Conservation (phyloP, 805 yeast genomes). For the Limtongia smithiae region DNA sequence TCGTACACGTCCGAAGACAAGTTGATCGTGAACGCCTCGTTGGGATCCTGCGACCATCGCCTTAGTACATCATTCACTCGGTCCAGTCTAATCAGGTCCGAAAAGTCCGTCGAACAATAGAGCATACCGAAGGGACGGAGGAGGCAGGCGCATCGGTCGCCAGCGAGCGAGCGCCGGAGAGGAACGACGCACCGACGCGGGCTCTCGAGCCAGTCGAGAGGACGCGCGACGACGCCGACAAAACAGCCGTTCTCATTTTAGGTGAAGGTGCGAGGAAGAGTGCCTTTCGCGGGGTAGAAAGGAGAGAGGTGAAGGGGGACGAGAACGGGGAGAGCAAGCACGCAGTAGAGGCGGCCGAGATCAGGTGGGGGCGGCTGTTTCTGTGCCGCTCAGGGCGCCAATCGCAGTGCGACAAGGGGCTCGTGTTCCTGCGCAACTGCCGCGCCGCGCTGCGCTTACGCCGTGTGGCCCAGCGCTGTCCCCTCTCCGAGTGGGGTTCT, state of each 20-base stretch:
- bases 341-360: too few species aligned
- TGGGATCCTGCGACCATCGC: slow-evolving; percentile 14
- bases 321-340: background rate
- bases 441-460: too few species aligned
- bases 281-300: background rate
- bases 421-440: too few species aligned
- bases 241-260: too few species aligned
- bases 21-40: slow-evolving; percentile 32
- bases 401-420: too few species aligned
- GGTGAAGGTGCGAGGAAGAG: too few species aligned
- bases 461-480: too few species aligned
- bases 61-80: background rate
- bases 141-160: slow-evolving; percentile 19
- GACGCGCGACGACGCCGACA: slow-evolving; percentile 14
- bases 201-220: slow-evolving; percentile 22
- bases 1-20: slow-evolving; percentile 82
- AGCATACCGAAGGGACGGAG: background rate
- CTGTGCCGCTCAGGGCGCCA: too few species aligned
- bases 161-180: slow-evolving; percentile 21
- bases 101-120: background rate
- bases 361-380: too few species aligned
- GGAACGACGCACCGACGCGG: slow-evolving; percentile 10
- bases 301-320: background rate
- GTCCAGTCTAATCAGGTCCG: background rate
- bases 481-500: background rate